Evolutionary conservation across 805 yeast genomes (phyloP).

Genomic region (Teunomyces barrocoloradensis): DNA sequence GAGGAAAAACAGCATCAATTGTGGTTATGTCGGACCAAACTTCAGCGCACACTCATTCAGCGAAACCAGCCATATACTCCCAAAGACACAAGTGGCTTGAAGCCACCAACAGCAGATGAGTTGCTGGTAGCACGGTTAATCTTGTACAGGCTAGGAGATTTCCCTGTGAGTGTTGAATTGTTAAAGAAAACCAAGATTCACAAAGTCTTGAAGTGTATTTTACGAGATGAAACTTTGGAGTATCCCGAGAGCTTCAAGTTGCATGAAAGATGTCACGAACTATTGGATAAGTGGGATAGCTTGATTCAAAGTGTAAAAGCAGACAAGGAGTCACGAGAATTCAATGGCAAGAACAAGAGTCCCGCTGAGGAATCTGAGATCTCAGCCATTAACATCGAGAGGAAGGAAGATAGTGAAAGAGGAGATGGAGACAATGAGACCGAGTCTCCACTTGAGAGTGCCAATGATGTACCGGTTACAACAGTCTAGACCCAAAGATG

Average conservation of each 20-base stretch:
- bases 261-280: constrained; percentile 42
- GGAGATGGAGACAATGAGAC: neutral
- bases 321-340: constrained; percentile 20
- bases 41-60: constrained; percentile 50
- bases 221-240: constrained; percentile 37
- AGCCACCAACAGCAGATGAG: constrained; percentile 45
- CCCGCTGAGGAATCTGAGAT: constrained; percentile 11
- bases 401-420: constrained; percentile 7
- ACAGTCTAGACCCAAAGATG: constrained; percentile 7
- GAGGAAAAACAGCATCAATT: constrained; percentile 45
- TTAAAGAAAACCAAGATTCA: constrained; percentile 48
- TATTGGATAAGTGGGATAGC: constrained; percentile 42
- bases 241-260: constrained; percentile 44
- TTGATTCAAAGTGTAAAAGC: constrained; percentile 34
- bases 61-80: constrained; percentile 41
- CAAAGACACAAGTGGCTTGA: constrained; percentile 28
- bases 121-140: constrained; percentile 40
- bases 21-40: constrained; percentile 46
- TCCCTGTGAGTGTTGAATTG: constrained; percentile 40
- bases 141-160: constrained; percentile 40
- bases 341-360: neutral
- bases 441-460: constrained; percentile 3
- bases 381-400: constrained; percentile 10
- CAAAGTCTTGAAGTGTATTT: constrained; percentile 50
- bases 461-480: constrained; percentile 9